phyloP scores from a whole-genome alignment of 2,329 filamentous ascomycete genomes.

The Beauveria scarabaeidicola region DNA sequence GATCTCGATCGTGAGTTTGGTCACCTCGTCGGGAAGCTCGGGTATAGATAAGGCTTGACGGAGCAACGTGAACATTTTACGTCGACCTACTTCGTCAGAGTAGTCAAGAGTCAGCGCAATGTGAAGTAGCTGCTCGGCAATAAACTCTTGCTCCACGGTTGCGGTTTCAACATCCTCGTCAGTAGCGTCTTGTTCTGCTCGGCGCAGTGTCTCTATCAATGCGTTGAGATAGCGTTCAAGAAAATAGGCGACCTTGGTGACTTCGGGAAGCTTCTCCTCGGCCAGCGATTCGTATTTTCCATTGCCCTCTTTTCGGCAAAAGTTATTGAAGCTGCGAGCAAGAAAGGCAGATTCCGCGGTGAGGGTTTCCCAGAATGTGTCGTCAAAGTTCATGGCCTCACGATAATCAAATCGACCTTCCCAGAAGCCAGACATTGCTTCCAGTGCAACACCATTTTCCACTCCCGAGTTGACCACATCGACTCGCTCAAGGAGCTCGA shows the following conservation, averaged over 20 bases:
- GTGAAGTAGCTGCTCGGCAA: constrained; percentile 89
- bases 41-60: constrained; percentile 78
- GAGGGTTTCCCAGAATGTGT: constrained; percentile 71
- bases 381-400: constrained; percentile 62
- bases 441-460: constrained; percentile 81
- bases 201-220: constrained; percentile 55
- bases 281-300: constrained; percentile 66
- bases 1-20: constrained; percentile 75
- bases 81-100: constrained; percentile 88
- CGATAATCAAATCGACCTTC: constrained; percentile 78
- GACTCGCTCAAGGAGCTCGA: constrained; percentile 88
- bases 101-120: constrained; percentile 91
- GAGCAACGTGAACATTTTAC: constrained; percentile 91
- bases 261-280: constrained; percentile 92
- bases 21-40: constrained; percentile 85
- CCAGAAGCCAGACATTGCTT: constrained; percentile 97
- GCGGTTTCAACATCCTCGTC: constrained; percentile 69
- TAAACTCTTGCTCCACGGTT: constrained; percentile 84
- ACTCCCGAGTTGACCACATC: constrained; percentile 85
- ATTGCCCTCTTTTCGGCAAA: constrained; percentile 67
- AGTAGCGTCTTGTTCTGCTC: constrained; percentile 45
- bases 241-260: constrained; percentile 82
- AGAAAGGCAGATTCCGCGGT: constrained; percentile 85
- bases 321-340: constrained; percentile 88
- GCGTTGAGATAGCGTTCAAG: constrained; percentile 70